Evolutionary conservation across 2,329 filamentous ascomycete genomes (phyloP).

Genomic region (Colletotrichum karsti): DNA sequence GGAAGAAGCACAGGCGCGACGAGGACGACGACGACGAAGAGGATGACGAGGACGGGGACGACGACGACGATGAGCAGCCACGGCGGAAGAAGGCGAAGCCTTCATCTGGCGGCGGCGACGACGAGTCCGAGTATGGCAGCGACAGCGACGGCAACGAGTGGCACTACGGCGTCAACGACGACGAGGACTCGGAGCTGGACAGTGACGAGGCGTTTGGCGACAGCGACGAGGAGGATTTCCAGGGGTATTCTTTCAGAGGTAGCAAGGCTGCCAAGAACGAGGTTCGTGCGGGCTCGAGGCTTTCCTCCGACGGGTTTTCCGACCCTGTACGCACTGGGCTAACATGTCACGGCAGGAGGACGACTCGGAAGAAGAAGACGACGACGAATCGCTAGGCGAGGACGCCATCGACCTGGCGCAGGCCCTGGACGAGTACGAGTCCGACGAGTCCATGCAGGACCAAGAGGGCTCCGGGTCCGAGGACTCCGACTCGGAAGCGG

Average conservation of each 20-base stretch:
- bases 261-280: conserved; percentile 47
- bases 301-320: no score
- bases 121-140: conserved; percentile 75
- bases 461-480: conserved; percentile 51
- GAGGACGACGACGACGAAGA: conserved; percentile 29
- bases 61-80: conserved; percentile 63
- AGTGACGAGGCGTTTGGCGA: conserved; percentile 86
- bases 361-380: conserved; percentile 64
- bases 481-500: conserved; percentile 50
- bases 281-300: conserved; percentile 20
- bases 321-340: no score
- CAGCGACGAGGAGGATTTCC: conserved; percentile 86
- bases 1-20: conserved; percentile 31
- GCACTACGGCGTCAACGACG: conserved; percentile 73
- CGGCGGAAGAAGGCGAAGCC: conserved; percentile 53
- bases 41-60: conserved; percentile 47
- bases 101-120: conserved; percentile 53
- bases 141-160: conserved; percentile 89
- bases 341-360: no score
- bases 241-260: conserved; percentile 71
- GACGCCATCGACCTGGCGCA: conserved; percentile 68
- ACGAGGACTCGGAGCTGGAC: conserved; percentile 72
- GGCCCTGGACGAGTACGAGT: conserved; percentile 62
- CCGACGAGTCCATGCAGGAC: conserved; percentile 53
- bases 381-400: conserved; percentile 65